Base-by-base conservation (phyloP, 768 basidiomycete genomes). In the Tricholomella constricta region DNA sequence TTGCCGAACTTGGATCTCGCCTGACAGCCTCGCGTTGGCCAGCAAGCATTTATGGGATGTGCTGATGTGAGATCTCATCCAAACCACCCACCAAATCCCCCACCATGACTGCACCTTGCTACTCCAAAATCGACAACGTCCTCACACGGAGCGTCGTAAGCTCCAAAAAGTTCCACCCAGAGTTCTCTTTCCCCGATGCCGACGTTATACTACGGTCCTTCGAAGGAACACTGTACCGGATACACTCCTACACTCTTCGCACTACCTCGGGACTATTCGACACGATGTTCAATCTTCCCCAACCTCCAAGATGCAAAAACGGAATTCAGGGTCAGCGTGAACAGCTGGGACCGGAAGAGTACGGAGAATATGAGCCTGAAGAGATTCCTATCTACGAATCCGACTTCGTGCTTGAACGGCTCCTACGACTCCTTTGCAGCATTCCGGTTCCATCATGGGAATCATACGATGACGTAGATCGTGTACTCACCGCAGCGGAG, bases 181-280 rank as follows among this genome's bases (percentile, higher is more conserved):
- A 58, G 25, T 75, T 72, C 62, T 65, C 67, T 29, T 61, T 63
- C 19, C 59, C 65, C 20, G 68, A 73, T 36, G 70, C 72, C 14
- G 71, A 75, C 50, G 62, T 73, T 10, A 61, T 71, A 22, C 67
- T 77, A 15, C 67, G 71, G 15, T 76, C 76, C 3, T 55, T 78
- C 40, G 76, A 82, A 44, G 72, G 77, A 2, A 80, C 78, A 25
- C 63, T 75, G 46, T 87, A 86, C 64, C 76, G 77, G 41, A 73
- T 86, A 17, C 78, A 82, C 58, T 78, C 81, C 0, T 78, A 71
- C 65, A 84, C 80, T 0, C 73, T 86, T 25, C 79, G 78, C 56
- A 75, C 74, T 15, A 82, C 83, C 0, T 85, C 84, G 2, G 81
- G 82, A 17, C 79, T 85, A 69, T 85, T 84, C 63, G 71, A 78